A percentile compares a stretch with the other conserved stretches of the same genome.
Evolutionary conservation across 371 early-diverging fungal genomes (phyloP).

Genomic region (Syncephalastrum contaminatum): DNA sequence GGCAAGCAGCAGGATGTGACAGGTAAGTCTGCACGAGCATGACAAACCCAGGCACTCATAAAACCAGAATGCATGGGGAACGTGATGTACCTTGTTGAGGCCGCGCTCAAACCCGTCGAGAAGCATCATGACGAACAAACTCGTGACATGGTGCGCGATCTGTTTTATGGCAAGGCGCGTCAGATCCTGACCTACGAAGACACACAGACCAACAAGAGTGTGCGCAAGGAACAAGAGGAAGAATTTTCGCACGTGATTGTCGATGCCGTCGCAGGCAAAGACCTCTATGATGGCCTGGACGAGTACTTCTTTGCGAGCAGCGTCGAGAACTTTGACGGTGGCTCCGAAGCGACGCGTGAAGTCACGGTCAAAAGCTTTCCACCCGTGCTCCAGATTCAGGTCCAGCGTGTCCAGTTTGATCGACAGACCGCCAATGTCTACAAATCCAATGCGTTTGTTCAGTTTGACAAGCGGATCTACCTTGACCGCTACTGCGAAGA

Average conservation of each 20-base stretch:
- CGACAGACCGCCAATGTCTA: constrained; percentile 54
- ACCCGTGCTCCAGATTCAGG: constrained; percentile 63
- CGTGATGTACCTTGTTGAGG: constrained; percentile 63
- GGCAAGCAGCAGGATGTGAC: constrained; percentile 72
- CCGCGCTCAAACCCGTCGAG: constrained; percentile 42
- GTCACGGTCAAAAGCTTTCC: constrained; percentile 56
- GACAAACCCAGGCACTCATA: not conserved
- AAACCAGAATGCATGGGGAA: constrained; percentile 70
- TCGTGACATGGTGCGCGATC: constrained; percentile 43
- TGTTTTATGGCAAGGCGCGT: constrained; percentile 65
- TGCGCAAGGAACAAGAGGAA: constrained; percentile 53
- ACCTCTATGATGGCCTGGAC: constrained; percentile 64
- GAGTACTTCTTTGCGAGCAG: constrained; percentile 56
- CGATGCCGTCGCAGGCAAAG: constrained; percentile 53
- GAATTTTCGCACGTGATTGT: constrained; percentile 68
- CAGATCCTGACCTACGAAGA: constrained; percentile 60
- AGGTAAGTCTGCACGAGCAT: constrained; percentile 13
- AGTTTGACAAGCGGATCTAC: constrained; percentile 52
- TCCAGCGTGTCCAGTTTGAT: constrained; percentile 73
- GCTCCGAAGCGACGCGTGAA: constrained; percentile 50
- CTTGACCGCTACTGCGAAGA: constrained; percentile 56
- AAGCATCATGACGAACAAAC: constrained; percentile 35
- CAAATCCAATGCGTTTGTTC: constrained; percentile 65
- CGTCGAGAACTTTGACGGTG: constrained; percentile 51
- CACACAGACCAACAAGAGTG: constrained; percentile 26